Percentiles rank a stretch among this genome's conserved stretches.
Conservation (phyloP, 306 rosid genomes). For the Quercus agrifolia region DNA sequence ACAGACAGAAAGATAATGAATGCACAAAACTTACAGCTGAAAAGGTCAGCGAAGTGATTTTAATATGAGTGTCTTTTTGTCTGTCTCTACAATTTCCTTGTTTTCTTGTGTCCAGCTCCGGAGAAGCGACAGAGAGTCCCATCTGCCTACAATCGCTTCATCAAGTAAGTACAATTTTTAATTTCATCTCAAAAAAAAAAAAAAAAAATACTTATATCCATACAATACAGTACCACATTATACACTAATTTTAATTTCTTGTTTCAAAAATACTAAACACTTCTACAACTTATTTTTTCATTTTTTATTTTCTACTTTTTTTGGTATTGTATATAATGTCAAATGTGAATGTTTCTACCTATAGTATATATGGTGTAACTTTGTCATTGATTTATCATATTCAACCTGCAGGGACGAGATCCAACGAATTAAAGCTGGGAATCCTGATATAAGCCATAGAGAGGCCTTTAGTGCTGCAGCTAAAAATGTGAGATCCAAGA, state of each 20-base stretch:
- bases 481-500: slow-evolving; percentile 73
- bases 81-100: slow-evolving; percentile 32
- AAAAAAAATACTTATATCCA: not conserved
- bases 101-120: slow-evolving; percentile 74
- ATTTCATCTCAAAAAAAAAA: not conserved
- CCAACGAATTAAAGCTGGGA: slow-evolving; percentile 96
- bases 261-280: not conserved
- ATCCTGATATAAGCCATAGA: slow-evolving; percentile 98
- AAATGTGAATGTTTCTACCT: not conserved
- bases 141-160: slow-evolving; percentile 99
- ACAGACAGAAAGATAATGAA: not conserved
- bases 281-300: not conserved
- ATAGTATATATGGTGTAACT: not conserved
- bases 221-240: not conserved
- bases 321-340: not conserved
- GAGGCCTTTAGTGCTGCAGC: slow-evolving; percentile 99
- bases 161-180: slow-evolving; percentile 67
- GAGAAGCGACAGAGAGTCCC: slow-evolving; percentile 99
- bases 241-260: no score
- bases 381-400: not conserved
- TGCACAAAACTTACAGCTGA: not conserved
- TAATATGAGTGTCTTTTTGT: slow-evolving; percentile 35
- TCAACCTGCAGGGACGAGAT: slow-evolving; percentile 77
- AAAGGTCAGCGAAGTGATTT: slow-evolving; percentile 32
- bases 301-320: not conserved